A percentile compares a stretch with the other conserved stretches of the same genome.
These are phyloP conservation scores for Haematococcus sp. DNA, from an alignment of 139 green algal species.

Conservation along the genomic window DNA sequence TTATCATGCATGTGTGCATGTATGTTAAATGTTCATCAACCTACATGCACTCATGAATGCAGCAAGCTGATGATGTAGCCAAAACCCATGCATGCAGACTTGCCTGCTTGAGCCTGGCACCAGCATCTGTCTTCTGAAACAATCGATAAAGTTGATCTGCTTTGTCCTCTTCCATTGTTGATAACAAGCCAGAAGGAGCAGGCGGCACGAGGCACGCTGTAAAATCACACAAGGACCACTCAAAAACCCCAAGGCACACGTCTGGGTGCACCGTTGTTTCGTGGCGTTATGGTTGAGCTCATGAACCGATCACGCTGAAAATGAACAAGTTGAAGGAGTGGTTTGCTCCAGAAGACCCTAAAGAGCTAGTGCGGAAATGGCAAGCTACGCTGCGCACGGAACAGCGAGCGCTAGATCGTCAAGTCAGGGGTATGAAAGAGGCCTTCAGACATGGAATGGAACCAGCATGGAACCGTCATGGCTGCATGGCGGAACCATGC, in stretches of 20 bases:
- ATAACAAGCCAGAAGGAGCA: too few species aligned
- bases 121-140: slow-evolving; percentile 14
- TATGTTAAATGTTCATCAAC: too few species aligned
- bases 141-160: slow-evolving; percentile 18
- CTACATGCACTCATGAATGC: too few species aligned
- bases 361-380: slow-evolving; percentile 59
- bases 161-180: slow-evolving; percentile 21
- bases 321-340: slow-evolving; percentile 12
- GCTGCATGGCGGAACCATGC: background rate
- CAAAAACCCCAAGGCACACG: too few species aligned
- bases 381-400: slow-evolving; percentile 36
- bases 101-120: slow-evolving; percentile 21
- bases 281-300: too few species aligned
- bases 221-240: too few species aligned
- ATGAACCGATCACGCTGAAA: too few species aligned
- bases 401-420: slow-evolving; percentile 44
- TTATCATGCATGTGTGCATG: too few species aligned
- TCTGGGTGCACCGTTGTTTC: too few species aligned
- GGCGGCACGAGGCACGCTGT: too few species aligned
- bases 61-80: too few species aligned
- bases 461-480: background rate
- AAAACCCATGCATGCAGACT: background rate
- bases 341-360: slow-evolving; percentile 21
- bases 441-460: background rate
- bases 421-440: slow-evolving; percentile 1